Conservation (phyloP, 2,329 filamentous ascomycete genomes). For the Calonectria crousiana region DNA sequence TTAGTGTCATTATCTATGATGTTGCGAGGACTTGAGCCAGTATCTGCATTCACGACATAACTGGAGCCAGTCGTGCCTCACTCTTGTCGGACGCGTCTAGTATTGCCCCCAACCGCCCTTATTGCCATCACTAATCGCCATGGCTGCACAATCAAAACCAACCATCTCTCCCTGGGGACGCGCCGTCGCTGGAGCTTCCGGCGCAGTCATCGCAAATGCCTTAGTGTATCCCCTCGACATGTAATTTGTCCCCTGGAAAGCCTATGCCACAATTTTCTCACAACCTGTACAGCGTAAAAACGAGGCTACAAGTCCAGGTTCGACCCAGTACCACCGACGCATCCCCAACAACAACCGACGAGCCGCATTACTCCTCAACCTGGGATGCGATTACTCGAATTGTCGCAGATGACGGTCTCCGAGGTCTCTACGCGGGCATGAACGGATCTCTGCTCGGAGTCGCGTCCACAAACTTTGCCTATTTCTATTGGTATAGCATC, state of each 20-base stretch:
- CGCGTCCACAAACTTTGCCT: constrained; percentile 97
- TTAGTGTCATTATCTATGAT: constrained; percentile 34
- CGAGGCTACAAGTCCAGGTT: constrained; percentile 93
- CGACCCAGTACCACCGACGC: constrained; percentile 66
- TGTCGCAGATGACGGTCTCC: constrained; percentile 80
- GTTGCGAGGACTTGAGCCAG: constrained; percentile 22
- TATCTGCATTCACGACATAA: constrained; percentile 29
- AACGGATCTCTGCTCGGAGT: constrained; percentile 89
- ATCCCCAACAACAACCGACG: constrained; percentile 58
- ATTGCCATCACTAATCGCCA: constrained; percentile 42
- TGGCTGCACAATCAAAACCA: constrained; percentile 73
- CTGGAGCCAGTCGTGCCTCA: constrained; percentile 16
- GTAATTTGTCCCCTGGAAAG: constrained; percentile 65
- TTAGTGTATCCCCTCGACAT: constrained; percentile 97
- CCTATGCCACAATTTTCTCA: neutral
- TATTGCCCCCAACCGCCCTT: neutral
- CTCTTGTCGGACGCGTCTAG: neutral
- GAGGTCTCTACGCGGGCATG: constrained; percentile 91
- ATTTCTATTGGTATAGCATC: constrained; percentile 98
- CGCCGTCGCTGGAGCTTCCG: constrained; percentile 91
- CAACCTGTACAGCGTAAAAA: constrained; percentile 80
- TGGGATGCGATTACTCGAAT: constrained; percentile 92
- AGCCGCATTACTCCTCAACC: constrained; percentile 84
- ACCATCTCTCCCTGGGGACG: constrained; percentile 91
- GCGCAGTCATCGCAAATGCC: constrained; percentile 94